A percentile compares a stretch with the other conserved stretches of the same genome.
Conservation (phyloP, 208 protist species). For the Wallacemonas rigidus region DNA sequence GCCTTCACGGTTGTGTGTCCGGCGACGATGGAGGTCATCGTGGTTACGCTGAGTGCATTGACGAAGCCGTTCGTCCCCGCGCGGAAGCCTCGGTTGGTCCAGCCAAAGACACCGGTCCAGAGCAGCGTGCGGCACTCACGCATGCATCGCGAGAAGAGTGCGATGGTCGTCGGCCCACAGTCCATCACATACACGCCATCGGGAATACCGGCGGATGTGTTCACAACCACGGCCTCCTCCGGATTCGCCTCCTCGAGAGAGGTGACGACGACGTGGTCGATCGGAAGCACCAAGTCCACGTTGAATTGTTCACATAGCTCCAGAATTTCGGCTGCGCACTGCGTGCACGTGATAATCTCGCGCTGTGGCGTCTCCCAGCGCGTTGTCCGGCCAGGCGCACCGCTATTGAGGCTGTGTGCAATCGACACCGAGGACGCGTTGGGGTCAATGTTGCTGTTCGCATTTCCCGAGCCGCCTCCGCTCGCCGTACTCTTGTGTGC, state of each 20-base stretch:
- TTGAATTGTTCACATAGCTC: slow-evolving; percentile 87
- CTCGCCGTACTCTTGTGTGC: not conserved
- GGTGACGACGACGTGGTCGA: slow-evolving; percentile 93
- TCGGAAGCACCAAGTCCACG: slow-evolving; percentile 96
- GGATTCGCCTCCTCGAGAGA: slow-evolving; percentile 25
- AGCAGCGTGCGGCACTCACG: slow-evolving; percentile 87
- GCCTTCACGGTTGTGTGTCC: slow-evolving; percentile 50
- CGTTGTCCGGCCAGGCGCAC: not conserved
- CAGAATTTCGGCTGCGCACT: slow-evolving; percentile 87
- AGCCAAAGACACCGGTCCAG: slow-evolving; percentile 96
- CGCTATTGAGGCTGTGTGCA: slow-evolving; percentile 13
- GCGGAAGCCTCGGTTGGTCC: slow-evolving; percentile 91
- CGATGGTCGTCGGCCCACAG: slow-evolving; percentile 80
- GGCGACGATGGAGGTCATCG: slow-evolving; percentile 63
- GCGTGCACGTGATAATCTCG: slow-evolving; percentile 44
- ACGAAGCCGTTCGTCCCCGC: slow-evolving; percentile 70
- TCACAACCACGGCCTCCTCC: slow-evolving; percentile 30
- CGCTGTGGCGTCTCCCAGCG: slow-evolving; percentile 14
- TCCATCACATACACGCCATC: slow-evolving; percentile 90
- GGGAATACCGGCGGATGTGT: slow-evolving; percentile 54
- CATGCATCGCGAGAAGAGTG: slow-evolving; percentile 83
- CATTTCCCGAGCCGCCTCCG: not conserved
- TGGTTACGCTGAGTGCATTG: slow-evolving; percentile 40
- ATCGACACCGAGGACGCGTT: slow-evolving; percentile 8
- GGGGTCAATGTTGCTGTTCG: not conserved